Evolutionary conservation across 164 flowering plant species (phyloP), one percentile per base, ranked within the genome.

Genomic region (Umbellularia californica): DNA sequence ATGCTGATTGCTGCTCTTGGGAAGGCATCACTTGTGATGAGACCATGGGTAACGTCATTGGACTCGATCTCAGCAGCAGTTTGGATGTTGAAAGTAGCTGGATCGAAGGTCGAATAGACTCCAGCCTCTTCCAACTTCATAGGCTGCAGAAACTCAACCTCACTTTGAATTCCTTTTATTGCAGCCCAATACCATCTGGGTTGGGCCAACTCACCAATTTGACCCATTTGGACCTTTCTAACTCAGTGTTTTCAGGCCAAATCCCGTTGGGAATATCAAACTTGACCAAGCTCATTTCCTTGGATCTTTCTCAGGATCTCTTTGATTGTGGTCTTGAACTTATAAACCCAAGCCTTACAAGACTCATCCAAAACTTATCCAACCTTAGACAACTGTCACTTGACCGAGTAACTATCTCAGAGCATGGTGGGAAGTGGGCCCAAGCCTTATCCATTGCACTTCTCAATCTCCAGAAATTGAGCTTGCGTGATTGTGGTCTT

Each of bases 1-100:
- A 58, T 52, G 14, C 50, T 13, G 82, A 84, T 47, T 84, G 83
- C 50, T 84, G 86, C 58, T 0, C 11, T 5, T 87, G 90, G 88
- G 24, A 23, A 0, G 86, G 90, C 3, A 76, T 85, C 6, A 72
- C 13, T 1, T 84, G 89, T 28, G 81, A 82, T 19, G 2, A 10
- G 41, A 50, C 55, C 47, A 28, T 4, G n/a, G 86, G 87, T 7
- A 77, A 66, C 24, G 87, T 87, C 2, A 75, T 52, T 6, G 69
- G 77, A 2, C 77, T 86, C 11, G 82, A 85, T 72, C 80, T 87
- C 65, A 0, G 17, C 35, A 30, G 35, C 35, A 30, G 0, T 3
- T 30, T 0, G 35, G 35, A 30, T 17, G 5, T 0, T 1, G 0
- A 5, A 1, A 81, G 77, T 23, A 80, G 80, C 50, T 27, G 33